These are phyloP conservation scores for Stramenopiles sp. DNA, from an alignment of 352 stramenopile genomes.

Conservation along the genomic window DNA sequence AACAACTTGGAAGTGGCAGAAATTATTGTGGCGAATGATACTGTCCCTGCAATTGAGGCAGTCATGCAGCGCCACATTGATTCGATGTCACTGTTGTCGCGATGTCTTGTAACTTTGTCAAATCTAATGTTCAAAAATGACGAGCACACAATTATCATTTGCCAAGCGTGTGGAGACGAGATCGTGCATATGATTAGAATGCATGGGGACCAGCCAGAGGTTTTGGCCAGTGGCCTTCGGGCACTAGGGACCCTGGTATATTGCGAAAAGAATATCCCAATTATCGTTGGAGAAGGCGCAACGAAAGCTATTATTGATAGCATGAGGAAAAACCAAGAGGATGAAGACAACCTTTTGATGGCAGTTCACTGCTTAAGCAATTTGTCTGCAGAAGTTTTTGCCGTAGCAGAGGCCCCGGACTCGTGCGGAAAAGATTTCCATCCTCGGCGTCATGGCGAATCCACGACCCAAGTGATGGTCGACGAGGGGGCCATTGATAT, in stretches of 20 bases:
- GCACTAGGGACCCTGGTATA: constrained; percentile 25
- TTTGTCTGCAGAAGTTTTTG: constrained; percentile 26
- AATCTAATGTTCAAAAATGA: constrained; percentile 23
- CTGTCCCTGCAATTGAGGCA: constrained; percentile 20
- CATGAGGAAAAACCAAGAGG: constrained; percentile 21
- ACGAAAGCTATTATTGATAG: constrained; percentile 21
- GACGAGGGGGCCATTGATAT: constrained; percentile 22
- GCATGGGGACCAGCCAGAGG: too few relatives aligned
- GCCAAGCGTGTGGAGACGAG: constrained; percentile 20
- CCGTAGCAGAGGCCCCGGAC: constrained; percentile 19
- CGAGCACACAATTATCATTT: constrained; percentile 24
- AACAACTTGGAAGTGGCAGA: constrained; percentile 18
- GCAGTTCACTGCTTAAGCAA: constrained; percentile 29
- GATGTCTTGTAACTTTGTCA: constrained; percentile 17
- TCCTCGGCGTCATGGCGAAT: constrained; percentile 23
- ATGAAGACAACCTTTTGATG: constrained; percentile 22
- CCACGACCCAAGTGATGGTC: too few relatives aligned
- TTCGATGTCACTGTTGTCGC: constrained; percentile 14
- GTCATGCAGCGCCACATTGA: constrained; percentile 16
- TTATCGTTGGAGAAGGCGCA: constrained; percentile 19
- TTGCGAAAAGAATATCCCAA: constrained; percentile 25
- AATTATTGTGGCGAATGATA: constrained; percentile 23
- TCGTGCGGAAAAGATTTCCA: constrained; percentile 16
- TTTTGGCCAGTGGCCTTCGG: too few relatives aligned
- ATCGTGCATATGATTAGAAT: constrained; percentile 21